Conservation (phyloP, 169 alveolate species). For the Plasmodium berghei region DNA sequence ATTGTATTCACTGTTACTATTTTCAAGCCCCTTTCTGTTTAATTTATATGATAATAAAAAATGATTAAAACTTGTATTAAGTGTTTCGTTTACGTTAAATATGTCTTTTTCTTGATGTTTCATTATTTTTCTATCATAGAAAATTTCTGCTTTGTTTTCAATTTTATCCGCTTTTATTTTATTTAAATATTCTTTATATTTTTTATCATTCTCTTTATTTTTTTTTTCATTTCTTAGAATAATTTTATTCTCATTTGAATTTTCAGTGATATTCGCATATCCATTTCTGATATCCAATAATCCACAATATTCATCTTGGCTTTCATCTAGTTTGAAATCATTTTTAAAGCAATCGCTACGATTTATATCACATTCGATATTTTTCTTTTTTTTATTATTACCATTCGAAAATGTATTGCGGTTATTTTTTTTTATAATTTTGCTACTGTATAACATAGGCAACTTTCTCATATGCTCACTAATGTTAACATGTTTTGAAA, state of each 20-base stretch:
- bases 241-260: neutral
- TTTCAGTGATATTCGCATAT: too few species aligned
- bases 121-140: neutral
- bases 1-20: neutral
- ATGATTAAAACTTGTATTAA: slow-evolving; percentile 34
- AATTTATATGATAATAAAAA: slow-evolving; percentile 51
- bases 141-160: neutral
- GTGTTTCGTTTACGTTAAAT: slow-evolving; percentile 5
- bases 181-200: slow-evolving; percentile 12
- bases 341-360: too few species aligned
- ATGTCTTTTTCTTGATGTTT: neutral
- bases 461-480: too few species aligned
- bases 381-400: too few species aligned
- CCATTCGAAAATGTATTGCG: too few species aligned
- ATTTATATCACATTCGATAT: too few species aligned
- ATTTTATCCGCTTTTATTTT: neutral
- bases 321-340: too few species aligned
- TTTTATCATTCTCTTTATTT: neutral
- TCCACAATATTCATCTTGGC: too few species aligned
- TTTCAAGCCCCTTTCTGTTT: slow-evolving; percentile 11
- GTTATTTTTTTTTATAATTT: too few species aligned
- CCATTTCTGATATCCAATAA: neutral
- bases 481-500: too few species aligned
- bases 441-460: too few species aligned
- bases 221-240: neutral